Evolutionary conservation across 2,329 filamentous ascomycete species (phyloP).

Genomic region (Fusarium torreyae): DNA sequence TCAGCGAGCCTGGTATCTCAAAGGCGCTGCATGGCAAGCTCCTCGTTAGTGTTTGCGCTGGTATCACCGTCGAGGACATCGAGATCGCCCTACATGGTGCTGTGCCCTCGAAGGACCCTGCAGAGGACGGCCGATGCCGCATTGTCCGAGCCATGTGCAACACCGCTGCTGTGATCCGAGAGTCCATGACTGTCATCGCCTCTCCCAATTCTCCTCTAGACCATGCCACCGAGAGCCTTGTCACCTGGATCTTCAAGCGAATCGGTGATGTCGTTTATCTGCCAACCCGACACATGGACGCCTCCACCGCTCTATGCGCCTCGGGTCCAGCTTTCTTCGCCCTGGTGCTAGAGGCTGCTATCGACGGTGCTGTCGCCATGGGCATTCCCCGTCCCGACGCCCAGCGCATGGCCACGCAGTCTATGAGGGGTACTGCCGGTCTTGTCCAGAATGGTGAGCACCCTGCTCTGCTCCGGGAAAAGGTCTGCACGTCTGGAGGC

Average conservation of each 20-base stretch:
- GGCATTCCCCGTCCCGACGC: constrained; percentile 81
- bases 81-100: constrained; percentile 73
- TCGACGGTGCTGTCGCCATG: constrained; percentile 85
- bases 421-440: constrained; percentile 80
- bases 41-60: constrained; percentile 85
- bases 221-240: constrained; percentile 67
- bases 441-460: constrained; percentile 81
- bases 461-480: constrained; percentile 81
- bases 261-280: constrained; percentile 81
- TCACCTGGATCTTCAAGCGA: constrained; percentile 83
- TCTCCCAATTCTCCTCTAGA: constrained; percentile 72
- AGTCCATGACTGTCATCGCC: constrained; percentile 87
- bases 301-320: constrained; percentile 80
- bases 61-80: constrained; percentile 79
- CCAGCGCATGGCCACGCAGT: constrained; percentile 83
- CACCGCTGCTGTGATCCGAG: constrained; percentile 82
- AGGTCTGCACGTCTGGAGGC: constrained; percentile 83
- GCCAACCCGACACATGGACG: constrained; percentile 78
- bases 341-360: constrained; percentile 80
- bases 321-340: constrained; percentile 84
- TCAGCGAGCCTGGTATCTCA: constrained; percentile 77
- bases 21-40: constrained; percentile 84
- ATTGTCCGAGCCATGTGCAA: constrained; percentile 89
- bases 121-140: constrained; percentile 67
- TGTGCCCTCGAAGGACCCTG: constrained; percentile 62